Percentiles rank a stretch among this genome's conserved stretches.
Evolutionary conservation across 1,139 yeast species (phyloP).

Genomic region (Zygoascus sp.): DNA sequence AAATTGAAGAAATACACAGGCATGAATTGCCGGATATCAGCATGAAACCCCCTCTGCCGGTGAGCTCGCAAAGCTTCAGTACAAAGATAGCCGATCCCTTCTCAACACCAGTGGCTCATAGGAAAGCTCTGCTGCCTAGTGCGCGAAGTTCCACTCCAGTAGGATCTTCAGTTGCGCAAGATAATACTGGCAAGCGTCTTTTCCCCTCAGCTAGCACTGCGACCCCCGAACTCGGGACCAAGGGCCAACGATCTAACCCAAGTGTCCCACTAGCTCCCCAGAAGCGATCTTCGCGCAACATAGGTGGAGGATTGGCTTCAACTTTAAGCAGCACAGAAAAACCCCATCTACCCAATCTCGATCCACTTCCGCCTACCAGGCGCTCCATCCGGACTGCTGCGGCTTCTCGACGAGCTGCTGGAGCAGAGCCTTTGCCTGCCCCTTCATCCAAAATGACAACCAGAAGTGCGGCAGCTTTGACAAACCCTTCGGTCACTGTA

Average conservation of each 20-base stretch:
- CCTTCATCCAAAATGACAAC: background rate
- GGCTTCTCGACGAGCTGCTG: background rate
- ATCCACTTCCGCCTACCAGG: constrained; percentile 9
- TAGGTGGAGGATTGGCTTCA: constrained; percentile 9
- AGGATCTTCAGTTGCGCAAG: constrained; percentile 7
- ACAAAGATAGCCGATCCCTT: constrained; percentile 18
- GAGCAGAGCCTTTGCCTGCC: background rate
- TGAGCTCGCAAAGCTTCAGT: constrained; percentile 5
- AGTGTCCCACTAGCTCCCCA: constrained; percentile 27
- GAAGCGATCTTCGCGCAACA: constrained; percentile 24
- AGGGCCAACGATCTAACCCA: constrained; percentile 8
- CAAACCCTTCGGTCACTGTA: background rate
- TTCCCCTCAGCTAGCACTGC: background rate
- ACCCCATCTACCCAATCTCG: constrained; percentile 13
- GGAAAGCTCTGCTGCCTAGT: background rate
- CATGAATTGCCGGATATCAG: constrained; percentile 10
- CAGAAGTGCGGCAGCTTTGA: background rate
- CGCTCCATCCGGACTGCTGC: constrained; percentile 9
- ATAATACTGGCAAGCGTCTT: constrained; percentile 11
- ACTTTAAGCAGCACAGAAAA: constrained; percentile 6
- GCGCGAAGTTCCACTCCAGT: constrained; percentile 16
- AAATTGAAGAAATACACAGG: constrained; percentile 16
- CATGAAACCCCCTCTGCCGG: background rate
- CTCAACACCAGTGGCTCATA: constrained; percentile 15
- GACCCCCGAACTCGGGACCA: constrained; percentile 2